Conservation (phyloP, 805 yeast genomes). For the Teunomyces aglyptinius region DNA sequence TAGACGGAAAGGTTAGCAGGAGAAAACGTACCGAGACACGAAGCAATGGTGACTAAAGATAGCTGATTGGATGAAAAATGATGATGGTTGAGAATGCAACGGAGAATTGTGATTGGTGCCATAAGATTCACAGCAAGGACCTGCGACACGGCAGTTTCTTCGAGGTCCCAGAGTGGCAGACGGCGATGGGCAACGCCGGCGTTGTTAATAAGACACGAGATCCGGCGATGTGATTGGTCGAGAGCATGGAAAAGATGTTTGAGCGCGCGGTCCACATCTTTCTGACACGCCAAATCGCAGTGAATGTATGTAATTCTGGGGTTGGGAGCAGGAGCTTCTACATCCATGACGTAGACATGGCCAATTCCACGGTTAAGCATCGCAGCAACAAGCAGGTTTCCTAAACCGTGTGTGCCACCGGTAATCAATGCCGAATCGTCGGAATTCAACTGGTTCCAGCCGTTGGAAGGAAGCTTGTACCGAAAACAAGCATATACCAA, state of each 20-base stretch:
- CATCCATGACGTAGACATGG: slow-evolving; percentile 33
- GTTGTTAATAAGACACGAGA: slow-evolving; percentile 44
- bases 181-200: slow-evolving; percentile 46
- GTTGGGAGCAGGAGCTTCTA: slow-evolving; percentile 13
- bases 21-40: slow-evolving; percentile 48
- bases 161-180: slow-evolving; percentile 24
- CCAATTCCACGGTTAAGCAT: slow-evolving; percentile 17
- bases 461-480: background rate
- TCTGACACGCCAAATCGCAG: slow-evolving; percentile 23
- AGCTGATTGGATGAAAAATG: slow-evolving; percentile 12
- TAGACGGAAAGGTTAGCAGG: slow-evolving; percentile 49
- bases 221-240: background rate
- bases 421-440: slow-evolving; percentile 37
- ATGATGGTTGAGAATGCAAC: slow-evolving; percentile 21
- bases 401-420: slow-evolving; percentile 55
- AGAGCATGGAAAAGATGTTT: slow-evolving; percentile 9
- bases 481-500: too few relatives aligned
- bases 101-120: slow-evolving; percentile 27
- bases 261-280: slow-evolving; percentile 14
- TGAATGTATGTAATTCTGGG: slow-evolving; percentile 13
- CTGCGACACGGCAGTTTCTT: slow-evolving; percentile 17
- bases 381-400: slow-evolving; percentile 34
- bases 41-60: slow-evolving; percentile 44
- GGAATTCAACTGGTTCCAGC: slow-evolving; percentile 2
- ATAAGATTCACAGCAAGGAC: slow-evolving; percentile 33